Base-by-base conservation (phyloP, 495 filamentous ascomycete genomes). In the Penicillium cataractarum region DNA sequence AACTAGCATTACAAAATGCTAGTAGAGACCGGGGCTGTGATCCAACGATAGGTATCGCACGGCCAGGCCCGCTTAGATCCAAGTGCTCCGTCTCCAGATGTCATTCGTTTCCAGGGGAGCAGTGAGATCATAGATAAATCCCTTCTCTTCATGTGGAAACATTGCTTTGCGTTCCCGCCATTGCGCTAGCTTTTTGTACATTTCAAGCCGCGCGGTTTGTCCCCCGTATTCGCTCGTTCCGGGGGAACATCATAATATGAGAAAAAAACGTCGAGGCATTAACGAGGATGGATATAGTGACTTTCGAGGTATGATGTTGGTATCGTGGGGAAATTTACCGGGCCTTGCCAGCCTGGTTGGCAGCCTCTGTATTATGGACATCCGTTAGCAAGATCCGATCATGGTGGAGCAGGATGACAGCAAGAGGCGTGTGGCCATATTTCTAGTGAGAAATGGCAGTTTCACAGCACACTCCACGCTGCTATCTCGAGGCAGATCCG, bases 301-400 rank as follows among this genome's bases (percentile, higher is more conserved):
- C 39, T 54, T 70, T 63, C 39, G 60, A 57, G 10, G 48, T 60
- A 50, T 55, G 49, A 50, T 55, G 48, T 65, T 37, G 63, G 55
- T 32, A 26, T 65, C 48, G 37, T 56, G 24, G 42, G 50, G 44
- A 22, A 7, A 33, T 72, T 79, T 74, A 83, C 50, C 74, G 73
- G 24, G 74, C 77, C 61, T 83, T 84, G 44, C 77, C 76, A 37
- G 78, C 82, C 64, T 84, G 82, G 69, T 83, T 80, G 56, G 81
- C 78, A 61, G 82, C 81, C 67, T 84, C 82, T 84, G 65, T 57
- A 68, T 22, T 12, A 56, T 24, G n/a, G 21, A 58, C 15, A 29
- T 1, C 13, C 6, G 53, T 72, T 55, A 70, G 69, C 29, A 21
- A 49, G n/a, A 17, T 24, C 42, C 49, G 12, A 4, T 35, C 19